Conservation (phyloP, 371 early-diverging fungal genomes). For the Dentiscutata heterogama region DNA sequence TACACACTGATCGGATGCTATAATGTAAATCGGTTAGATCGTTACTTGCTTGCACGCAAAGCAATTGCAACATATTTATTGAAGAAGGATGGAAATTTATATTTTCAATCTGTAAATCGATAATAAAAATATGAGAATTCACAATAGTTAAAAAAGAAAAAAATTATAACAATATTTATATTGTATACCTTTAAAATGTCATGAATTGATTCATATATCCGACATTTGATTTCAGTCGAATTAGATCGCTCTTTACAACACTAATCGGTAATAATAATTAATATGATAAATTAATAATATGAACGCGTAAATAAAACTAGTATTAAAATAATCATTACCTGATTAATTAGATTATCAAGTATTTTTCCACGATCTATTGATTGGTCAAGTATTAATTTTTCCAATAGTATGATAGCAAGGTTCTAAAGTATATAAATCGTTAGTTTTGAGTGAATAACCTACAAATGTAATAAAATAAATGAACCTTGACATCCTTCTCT, state of each 20-base stretch:
- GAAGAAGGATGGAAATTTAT: not conserved
- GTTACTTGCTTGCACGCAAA: constrained; percentile 47
- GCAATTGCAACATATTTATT: constrained; percentile 9
- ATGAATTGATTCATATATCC: constrained; percentile 52
- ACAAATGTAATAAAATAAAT: not conserved
- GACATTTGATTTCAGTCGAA: constrained; percentile 58
- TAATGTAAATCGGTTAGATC: constrained; percentile 60
- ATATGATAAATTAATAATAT: not conserved
- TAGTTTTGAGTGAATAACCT: not conserved
- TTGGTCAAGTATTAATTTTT: constrained; percentile 29
- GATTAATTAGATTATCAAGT: constrained; percentile 2
- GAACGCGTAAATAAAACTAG: not conserved
- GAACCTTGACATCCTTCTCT: constrained; percentile 41
- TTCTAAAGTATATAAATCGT: not conserved
- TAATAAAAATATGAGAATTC: no score
- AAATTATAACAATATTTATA: not conserved
- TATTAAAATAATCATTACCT: not conserved
- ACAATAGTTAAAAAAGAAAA: not conserved
- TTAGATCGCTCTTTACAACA: constrained; percentile 47
- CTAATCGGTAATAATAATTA: not conserved
- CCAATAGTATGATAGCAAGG: constrained; percentile 32
- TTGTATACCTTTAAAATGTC: constrained; percentile 51
- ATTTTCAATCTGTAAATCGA: not conserved
- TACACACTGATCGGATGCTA: constrained; percentile 56
- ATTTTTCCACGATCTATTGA: not conserved